Evolutionary conservation across 768 basidiomycete genomes (phyloP).

Genomic region (Suillus placidus): DNA sequence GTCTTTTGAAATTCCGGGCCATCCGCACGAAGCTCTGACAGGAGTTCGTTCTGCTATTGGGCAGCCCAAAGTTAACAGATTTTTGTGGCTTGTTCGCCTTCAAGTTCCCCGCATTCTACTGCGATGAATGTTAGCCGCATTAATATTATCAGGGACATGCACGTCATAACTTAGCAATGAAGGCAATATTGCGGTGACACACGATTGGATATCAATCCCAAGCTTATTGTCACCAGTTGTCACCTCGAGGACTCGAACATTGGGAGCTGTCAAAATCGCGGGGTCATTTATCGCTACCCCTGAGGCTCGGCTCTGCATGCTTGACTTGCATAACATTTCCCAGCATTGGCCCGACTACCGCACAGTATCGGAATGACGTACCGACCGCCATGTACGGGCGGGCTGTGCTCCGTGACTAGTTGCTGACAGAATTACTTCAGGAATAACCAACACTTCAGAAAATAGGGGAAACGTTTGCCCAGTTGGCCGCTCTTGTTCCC

Average conservation of each 20-base stretch:
- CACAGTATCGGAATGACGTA: not conserved
- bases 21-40: not conserved
- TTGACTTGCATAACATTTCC: not conserved
- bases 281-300: conserved; percentile 3
- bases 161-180: not conserved
- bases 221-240: not conserved
- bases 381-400: not conserved
- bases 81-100: not conserved
- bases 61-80: not conserved
- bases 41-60: conserved; percentile 3
- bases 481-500: not conserved
- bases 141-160: not conserved
- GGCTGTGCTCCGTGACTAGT: not conserved
- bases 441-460: conserved; percentile 1
- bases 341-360: conserved; percentile 4
- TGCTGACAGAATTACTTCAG: not conserved
- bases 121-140: not conserved
- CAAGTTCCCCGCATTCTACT: conserved; percentile 2
- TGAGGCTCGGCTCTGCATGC: not conserved
- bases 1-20: not conserved
- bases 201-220: not conserved
- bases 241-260: not conserved
- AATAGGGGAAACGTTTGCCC: not conserved
- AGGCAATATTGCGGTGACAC: not conserved
- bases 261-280: not conserved